Evolutionary conservation across 1,284 basidiomycete species (phyloP).

Genomic region (Microbotryum silenes-acaulis): DNA sequence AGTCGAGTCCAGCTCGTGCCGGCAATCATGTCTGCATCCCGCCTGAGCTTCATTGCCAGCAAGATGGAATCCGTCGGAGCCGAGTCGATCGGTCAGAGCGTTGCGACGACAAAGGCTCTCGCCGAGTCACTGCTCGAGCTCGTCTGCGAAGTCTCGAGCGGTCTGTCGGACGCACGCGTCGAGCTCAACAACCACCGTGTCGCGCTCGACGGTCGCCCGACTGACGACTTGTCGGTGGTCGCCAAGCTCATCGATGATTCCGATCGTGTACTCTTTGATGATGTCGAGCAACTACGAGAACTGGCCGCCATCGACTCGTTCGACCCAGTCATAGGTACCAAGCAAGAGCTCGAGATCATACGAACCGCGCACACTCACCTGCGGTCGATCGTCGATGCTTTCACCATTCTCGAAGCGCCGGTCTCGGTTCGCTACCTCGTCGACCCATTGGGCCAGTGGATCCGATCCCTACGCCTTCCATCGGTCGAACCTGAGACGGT

Average conservation of each 20-base stretch:
- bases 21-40: constrained; percentile 1
- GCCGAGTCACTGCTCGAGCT: neutral
- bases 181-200: constrained; percentile 18
- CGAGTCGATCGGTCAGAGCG: neutral
- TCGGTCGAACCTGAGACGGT: neutral
- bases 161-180: constrained; percentile 14
- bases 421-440: constrained; percentile 16
- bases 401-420: neutral
- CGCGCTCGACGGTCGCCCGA: neutral
- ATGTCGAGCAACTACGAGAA: constrained; percentile 15
- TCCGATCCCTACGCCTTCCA: constrained; percentile 3
- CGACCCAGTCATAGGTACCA: constrained; percentile 10
- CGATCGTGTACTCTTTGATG: constrained; percentile 4
- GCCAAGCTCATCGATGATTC: constrained; percentile 9
- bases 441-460: constrained; percentile 10
- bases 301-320: neutral
- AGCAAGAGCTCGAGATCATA: constrained; percentile 4
- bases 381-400: neutral
- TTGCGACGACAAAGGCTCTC: neutral
- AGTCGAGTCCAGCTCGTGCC: constrained; percentile 19
- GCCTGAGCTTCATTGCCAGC: constrained; percentile 12
- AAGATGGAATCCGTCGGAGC: constrained; percentile 8
- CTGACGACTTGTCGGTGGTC: constrained; percentile 2
- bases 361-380: constrained; percentile 5
- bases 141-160: constrained; percentile 8